phyloP scores from a whole-genome alignment of 1,284 basidiomycete species.

The Garcileccinum viscosum region DNA sequence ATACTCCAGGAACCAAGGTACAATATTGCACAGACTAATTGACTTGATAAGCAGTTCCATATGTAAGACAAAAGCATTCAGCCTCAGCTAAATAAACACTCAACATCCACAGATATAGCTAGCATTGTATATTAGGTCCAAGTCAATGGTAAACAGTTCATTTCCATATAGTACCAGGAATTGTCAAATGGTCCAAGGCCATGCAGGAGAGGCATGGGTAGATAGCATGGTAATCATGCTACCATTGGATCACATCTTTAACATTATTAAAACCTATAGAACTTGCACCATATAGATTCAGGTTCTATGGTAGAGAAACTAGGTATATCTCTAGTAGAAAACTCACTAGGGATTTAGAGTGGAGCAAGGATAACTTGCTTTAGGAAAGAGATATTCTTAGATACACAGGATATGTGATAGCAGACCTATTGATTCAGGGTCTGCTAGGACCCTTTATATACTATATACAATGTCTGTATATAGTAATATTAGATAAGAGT shows the following conservation, averaged over 20 bases:
- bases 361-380: too few species aligned
- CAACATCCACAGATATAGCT: background rate
- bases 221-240: background rate
- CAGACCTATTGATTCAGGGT: too few species aligned
- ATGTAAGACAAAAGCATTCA: background rate
- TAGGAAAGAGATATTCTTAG: too few species aligned
- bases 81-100: background rate
- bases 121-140: background rate
- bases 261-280: background rate
- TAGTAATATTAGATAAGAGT: too few species aligned
- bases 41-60: background rate
- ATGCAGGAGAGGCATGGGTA: background rate
- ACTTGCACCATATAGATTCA: too few species aligned
- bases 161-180: background rate
- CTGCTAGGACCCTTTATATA: too few species aligned
- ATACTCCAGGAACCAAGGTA: background rate
- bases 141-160: background rate
- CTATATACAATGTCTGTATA: too few species aligned
- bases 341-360: too few species aligned
- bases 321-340: too few species aligned
- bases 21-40: background rate
- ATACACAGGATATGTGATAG: too few species aligned
- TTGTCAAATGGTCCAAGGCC: background rate
- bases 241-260: background rate
- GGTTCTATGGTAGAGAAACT: too few species aligned